A percentile compares a stretch with the other conserved stretches of the same genome.
Conservation (phyloP, 768 basidiomycete species). For the Lactifluus piperatus region DNA sequence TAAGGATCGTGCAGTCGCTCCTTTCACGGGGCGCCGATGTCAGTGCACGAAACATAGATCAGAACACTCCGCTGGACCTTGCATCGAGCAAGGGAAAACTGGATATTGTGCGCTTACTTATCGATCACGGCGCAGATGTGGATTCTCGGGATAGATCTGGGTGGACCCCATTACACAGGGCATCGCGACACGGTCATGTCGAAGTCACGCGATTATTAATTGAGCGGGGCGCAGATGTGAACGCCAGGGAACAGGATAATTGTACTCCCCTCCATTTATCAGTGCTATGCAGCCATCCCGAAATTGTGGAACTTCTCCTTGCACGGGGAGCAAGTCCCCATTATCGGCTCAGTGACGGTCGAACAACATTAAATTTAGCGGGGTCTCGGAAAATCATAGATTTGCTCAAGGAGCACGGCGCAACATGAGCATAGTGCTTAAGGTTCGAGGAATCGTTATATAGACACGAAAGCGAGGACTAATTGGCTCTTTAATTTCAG, state of each 20-base stretch:
- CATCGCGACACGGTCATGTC: background rate
- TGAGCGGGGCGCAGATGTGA: background rate
- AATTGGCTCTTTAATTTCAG: too few relatives aligned
- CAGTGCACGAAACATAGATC: background rate
- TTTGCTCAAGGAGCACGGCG: background rate
- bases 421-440: too few relatives aligned
- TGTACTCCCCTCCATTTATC: constrained; percentile 1
- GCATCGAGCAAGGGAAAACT: background rate
- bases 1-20: background rate
- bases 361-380: background rate
- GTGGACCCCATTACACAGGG: background rate
- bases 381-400: background rate
- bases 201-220: background rate
- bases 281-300: background rate
- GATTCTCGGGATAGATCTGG: background rate
- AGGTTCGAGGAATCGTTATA: background rate
- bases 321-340: background rate
- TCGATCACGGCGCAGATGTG: background rate
- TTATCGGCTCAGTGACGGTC: background rate
- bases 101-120: background rate
- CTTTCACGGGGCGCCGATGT: background rate
- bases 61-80: background rate
- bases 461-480: too few relatives aligned
- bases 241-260: background rate
- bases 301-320: background rate